A percentile compares a stretch with the other conserved stretches of the same genome.
Evolutionary conservation across 345 rosid genomes (phyloP).

Genomic region (Passiflora organensis): DNA sequence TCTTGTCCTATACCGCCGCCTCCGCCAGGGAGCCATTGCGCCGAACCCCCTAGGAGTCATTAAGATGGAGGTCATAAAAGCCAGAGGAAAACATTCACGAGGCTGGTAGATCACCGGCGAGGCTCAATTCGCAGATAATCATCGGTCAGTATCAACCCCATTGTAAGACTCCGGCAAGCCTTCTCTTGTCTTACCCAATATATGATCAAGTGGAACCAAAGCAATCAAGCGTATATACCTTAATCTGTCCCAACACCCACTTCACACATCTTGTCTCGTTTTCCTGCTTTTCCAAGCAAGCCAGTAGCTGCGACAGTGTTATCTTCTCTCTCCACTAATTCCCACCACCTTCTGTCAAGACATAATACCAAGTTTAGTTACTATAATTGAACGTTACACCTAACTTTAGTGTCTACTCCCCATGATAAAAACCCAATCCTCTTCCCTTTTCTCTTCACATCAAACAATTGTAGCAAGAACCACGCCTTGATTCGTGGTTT

Average conservation of each 20-base stretch:
- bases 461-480: not conserved
- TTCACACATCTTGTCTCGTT: conserved; percentile 26
- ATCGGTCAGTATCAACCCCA: not conserved
- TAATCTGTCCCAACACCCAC: conserved; percentile 23
- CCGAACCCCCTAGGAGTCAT: too few relatives aligned
- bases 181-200: conserved; percentile 3
- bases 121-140: not conserved
- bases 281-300: conserved; percentile 48
- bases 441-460: conserved; percentile 3
- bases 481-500: not conserved
- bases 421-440: conserved; percentile 15
- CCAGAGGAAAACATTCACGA: too few relatives aligned
- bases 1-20: too few relatives aligned
- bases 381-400: conserved; percentile 15
- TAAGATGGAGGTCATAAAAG: too few relatives aligned
- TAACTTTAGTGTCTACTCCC: not conserved
- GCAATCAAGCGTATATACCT: conserved; percentile 18
- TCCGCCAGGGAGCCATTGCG: too few relatives aligned
- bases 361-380: not conserved
- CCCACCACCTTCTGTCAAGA: not conserved
- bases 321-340: conserved; percentile 8
- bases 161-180: not conserved
- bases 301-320: conserved; percentile 32
- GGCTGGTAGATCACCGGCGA: too few relatives aligned
- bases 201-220: conserved; percentile 24